Conservation (phyloP, 805 yeast genomes). For the Diddensiella transvaalensis region DNA sequence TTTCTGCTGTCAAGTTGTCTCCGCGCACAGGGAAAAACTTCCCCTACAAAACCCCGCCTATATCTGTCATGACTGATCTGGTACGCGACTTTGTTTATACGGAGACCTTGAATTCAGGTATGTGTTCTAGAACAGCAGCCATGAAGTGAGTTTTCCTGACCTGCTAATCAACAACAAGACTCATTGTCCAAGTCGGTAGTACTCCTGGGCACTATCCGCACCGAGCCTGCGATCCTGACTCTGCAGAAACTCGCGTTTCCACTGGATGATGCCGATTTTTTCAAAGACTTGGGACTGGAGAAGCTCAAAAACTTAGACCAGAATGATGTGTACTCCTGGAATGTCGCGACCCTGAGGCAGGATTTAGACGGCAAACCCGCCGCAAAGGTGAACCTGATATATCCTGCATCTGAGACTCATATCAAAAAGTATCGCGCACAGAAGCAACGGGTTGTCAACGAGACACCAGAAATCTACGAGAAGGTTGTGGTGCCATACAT, state of each 20-base stretch:
- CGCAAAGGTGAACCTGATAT: constrained; percentile 71
- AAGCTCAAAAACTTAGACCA: constrained; percentile 44
- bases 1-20: no score
- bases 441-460: constrained; percentile 57
- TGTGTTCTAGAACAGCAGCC: neutral
- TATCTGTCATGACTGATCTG: constrained; percentile 6
- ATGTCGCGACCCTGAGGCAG: constrained; percentile 49
- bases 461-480: constrained; percentile 75
- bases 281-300: constrained; percentile 15
- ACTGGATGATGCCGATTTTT: constrained; percentile 7
- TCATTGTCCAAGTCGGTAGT: constrained; percentile 51
- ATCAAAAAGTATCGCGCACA: constrained; percentile 70
- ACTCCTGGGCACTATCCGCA: constrained; percentile 63
- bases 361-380: constrained; percentile 41
- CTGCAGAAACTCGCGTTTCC: constrained; percentile 69
- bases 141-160: no score
- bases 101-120: constrained; percentile 40
- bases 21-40: no score
- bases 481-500: constrained; percentile 69
- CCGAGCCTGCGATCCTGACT: constrained; percentile 60
- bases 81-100: constrained; percentile 31
- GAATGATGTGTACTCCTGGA: constrained; percentile 89
- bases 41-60: no score
- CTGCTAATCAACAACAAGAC: constrained; percentile 2
- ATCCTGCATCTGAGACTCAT: constrained; percentile 87